Evolutionary conservation across 2,329 filamentous ascomycete genomes (phyloP).

Genomic region (Xylariales sp.): DNA sequence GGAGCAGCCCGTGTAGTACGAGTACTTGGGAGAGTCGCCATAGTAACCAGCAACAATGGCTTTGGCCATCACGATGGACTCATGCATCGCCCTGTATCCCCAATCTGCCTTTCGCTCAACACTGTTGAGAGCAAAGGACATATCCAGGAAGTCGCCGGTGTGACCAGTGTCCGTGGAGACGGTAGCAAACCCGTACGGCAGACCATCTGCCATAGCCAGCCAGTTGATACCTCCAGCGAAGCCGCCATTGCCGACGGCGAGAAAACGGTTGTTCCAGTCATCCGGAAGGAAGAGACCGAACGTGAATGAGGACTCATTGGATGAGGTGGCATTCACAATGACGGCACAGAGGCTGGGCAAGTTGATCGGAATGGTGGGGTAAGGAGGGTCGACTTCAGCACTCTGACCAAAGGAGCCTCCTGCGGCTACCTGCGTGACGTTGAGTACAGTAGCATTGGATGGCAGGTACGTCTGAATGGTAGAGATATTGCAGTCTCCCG

Average conservation of each 20-base stretch:
- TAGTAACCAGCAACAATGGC: constrained; percentile 37
- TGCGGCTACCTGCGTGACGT: neutral
- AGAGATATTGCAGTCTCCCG: no score
- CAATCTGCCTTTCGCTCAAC: constrained; percentile 11
- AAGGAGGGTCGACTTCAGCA: constrained; percentile 10
- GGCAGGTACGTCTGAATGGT: no score
- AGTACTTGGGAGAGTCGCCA: constrained; percentile 27
- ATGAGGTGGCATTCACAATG: constrained; percentile 22
- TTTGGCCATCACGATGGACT: constrained; percentile 33
- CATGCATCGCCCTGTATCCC: constrained; percentile 1
- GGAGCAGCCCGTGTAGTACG: constrained; percentile 47
- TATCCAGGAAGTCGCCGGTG: constrained; percentile 8
- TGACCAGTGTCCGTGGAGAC: constrained; percentile 29
- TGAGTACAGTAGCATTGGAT: constrained; percentile 1
- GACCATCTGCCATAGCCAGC: constrained; percentile 17
- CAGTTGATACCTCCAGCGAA: constrained; percentile 28
- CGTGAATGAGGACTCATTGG: constrained; percentile 20
- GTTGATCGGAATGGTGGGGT: constrained; percentile 19
- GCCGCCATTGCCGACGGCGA: constrained; percentile 27
- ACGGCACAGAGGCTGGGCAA: constrained; percentile 28
- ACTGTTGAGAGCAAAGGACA: constrained; percentile 19
- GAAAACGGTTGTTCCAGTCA: constrained; percentile 25
- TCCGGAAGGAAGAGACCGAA: constrained; percentile 28
- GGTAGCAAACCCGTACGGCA: constrained; percentile 24
- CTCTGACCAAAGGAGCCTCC: constrained; percentile 5